Percentiles rank a stretch among this genome's conserved stretches.
phyloP scores from a whole-genome alignment of 2,329 filamentous ascomycete species.

The Periconia digitata region DNA sequence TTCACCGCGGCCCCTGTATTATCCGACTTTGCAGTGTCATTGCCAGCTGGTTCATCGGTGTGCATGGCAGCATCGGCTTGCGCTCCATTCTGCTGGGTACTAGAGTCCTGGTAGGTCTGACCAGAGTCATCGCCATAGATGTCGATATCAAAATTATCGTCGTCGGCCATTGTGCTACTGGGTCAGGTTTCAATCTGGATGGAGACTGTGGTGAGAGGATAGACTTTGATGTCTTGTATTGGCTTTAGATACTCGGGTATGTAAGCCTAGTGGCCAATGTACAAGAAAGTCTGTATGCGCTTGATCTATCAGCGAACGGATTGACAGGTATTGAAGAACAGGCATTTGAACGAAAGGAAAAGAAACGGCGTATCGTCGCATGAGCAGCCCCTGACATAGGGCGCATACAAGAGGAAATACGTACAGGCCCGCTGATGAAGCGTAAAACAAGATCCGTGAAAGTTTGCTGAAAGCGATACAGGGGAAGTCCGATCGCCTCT shows the following conservation, averaged over 20 bases:
- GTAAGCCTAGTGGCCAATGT: slow-evolving; percentile 39
- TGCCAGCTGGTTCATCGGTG: slow-evolving; percentile 35
- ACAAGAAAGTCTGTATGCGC: slow-evolving; percentile 41
- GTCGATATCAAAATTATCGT: slow-evolving; percentile 72
- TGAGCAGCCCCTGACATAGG: slow-evolving; percentile 16
- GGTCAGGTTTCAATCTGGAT: slow-evolving; percentile 20
- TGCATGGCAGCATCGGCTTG: slow-evolving; percentile 25
- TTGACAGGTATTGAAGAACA: slow-evolving; percentile 18
- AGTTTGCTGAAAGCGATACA: slow-evolving; percentile 35
- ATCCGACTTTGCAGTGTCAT: slow-evolving; percentile 14
- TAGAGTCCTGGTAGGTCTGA: slow-evolving; percentile 33
- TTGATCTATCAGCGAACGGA: slow-evolving; percentile 40
- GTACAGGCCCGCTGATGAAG: slow-evolving; percentile 42
- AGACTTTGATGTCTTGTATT: slow-evolving; percentile 36
- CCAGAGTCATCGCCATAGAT: slow-evolving; percentile 64
- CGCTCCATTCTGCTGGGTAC: slow-evolving; percentile 22
- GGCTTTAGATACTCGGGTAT: slow-evolving; percentile 42
- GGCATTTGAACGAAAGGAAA: slow-evolving; percentile 14
- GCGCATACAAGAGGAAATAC: slow-evolving; percentile 41
- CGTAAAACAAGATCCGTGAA: slow-evolving; percentile 35
- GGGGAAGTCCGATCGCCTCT: slow-evolving; percentile 41
- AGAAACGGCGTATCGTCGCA: background rate
- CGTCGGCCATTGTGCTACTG: slow-evolving; percentile 53
- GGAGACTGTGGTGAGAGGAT: slow-evolving; percentile 11
- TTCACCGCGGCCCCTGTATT: slow-evolving; percentile 16